A percentile compares a stretch with the other conserved stretches of the same genome.
These are phyloP conservation scores for Capsicum baccatum DNA, from an alignment of 257 asterid species.

Conservation along the genomic window DNA sequence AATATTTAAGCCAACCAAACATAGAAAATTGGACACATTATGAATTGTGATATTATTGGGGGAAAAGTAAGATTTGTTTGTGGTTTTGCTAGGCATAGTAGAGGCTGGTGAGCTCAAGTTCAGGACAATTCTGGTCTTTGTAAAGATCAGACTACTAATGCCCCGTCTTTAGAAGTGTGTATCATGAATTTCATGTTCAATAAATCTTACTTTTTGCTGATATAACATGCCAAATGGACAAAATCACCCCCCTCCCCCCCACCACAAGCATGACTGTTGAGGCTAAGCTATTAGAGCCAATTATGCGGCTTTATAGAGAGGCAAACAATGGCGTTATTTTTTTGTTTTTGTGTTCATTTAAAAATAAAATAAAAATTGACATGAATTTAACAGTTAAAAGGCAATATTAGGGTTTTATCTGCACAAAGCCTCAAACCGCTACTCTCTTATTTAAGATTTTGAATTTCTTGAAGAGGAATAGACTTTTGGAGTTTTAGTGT, in stretches of 20 bases:
- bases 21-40: too few relatives aligned
- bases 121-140: not conserved
- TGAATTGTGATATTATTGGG: not conserved
- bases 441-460: too few relatives aligned
- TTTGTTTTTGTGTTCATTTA: too few relatives aligned
- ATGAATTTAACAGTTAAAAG: too few relatives aligned
- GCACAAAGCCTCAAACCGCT: too few relatives aligned
- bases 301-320: not conserved
- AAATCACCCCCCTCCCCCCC: not conserved
- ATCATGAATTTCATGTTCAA: slow-evolving; percentile 1
- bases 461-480: too few relatives aligned
- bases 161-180: not conserved
- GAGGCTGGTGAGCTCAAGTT: not conserved
- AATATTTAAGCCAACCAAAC: too few relatives aligned
- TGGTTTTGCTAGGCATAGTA: not conserved
- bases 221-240: too few relatives aligned
- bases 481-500: too few relatives aligned
- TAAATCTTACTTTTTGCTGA: not conserved
- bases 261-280: not conserved
- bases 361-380: too few relatives aligned
- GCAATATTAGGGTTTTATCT: too few relatives aligned
- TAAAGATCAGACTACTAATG: not conserved
- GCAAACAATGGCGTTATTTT: too few relatives aligned
- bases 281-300: not conserved
- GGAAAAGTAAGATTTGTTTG: not conserved